A percentile compares a stretch with the other conserved stretches of the same genome.
These are phyloP conservation scores for Metschnikowia rubicola DNA, from an alignment of 805 yeast species.

Conservation along the genomic window DNA sequence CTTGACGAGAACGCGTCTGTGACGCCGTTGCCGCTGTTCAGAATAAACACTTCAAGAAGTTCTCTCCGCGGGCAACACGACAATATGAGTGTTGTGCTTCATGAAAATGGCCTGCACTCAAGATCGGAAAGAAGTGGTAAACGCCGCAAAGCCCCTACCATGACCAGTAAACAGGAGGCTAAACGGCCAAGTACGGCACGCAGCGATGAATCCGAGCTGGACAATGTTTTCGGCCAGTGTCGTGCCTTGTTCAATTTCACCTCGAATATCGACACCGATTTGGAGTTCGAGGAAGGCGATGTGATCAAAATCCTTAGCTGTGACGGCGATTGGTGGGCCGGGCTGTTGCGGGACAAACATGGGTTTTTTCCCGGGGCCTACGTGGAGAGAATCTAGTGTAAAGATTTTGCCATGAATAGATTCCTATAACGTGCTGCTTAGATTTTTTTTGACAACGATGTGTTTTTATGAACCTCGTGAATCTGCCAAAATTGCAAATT, in stretches of 20 bases:
- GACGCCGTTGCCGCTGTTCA: neutral
- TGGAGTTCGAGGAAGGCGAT: constrained; percentile 43
- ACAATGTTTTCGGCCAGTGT: constrained; percentile 19
- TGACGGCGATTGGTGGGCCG: constrained; percentile 37
- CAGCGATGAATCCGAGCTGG: neutral
- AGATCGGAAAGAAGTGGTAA: neutral
- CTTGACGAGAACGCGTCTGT: constrained; percentile 8
- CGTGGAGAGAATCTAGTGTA: constrained; percentile 15
- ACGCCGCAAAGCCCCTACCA: neutral
- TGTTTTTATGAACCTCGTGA: neutral
- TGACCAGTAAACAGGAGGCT: neutral
- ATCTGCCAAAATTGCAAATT: neutral
- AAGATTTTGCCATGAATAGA: neutral
- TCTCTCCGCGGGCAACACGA: neutral
- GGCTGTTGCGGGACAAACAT: constrained; percentile 23
- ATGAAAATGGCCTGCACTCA: neutral
- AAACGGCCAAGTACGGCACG: neutral
- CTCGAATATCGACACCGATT: constrained; percentile 39
- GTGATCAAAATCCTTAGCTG: constrained; percentile 34
- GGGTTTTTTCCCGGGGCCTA: constrained; percentile 37
- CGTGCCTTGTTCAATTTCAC: constrained; percentile 40
- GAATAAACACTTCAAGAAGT: neutral
- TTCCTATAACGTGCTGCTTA: too few relatives aligned
- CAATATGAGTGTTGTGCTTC: neutral
- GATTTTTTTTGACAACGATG: neutral